Evolutionary conservation across 257 asterid genomes (phyloP).

Genomic region (Nicotiana attenuata): DNA sequence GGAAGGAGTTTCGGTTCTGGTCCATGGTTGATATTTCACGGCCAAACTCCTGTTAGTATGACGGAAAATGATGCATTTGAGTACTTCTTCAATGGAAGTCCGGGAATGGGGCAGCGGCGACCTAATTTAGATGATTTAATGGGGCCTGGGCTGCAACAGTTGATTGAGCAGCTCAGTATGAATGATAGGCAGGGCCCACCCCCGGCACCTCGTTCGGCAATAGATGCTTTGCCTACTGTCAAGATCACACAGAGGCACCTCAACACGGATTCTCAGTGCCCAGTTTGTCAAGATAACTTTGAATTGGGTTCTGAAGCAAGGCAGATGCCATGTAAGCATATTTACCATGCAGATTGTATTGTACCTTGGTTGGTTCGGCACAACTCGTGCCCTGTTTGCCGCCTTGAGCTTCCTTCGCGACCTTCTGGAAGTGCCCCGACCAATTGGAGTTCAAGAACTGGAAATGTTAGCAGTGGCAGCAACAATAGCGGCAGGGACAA

Average conservation of each 20-base stretch:
- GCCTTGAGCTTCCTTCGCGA: constrained; percentile 37
- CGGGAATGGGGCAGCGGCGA: constrained; percentile 29
- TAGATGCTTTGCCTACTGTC: constrained; percentile 44
- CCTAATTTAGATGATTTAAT: constrained; percentile 30
- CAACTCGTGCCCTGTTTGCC: constrained; percentile 64
- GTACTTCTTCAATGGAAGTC: constrained; percentile 27
- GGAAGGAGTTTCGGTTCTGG: constrained; percentile 40
- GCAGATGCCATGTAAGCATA: constrained; percentile 53
- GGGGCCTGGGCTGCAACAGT: constrained; percentile 40
- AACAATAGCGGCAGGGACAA: constrained; percentile 36
- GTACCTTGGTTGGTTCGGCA: constrained; percentile 52
- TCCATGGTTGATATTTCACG: constrained; percentile 46
- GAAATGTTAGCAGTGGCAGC: constrained; percentile 23
- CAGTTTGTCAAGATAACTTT: constrained; percentile 52
- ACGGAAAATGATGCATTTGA: constrained; percentile 24
- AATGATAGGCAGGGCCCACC: constrained; percentile 43
- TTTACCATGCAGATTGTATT: constrained; percentile 53
- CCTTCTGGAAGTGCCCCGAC: constrained; percentile 31
- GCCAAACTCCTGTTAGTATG: constrained; percentile 30
- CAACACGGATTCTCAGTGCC: constrained; percentile 38
- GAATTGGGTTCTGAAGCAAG: constrained; percentile 39
- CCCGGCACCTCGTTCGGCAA: constrained; percentile 45
- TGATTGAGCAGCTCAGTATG: constrained; percentile 33
- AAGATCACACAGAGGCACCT: constrained; percentile 34
- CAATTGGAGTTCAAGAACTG: constrained; percentile 29